phyloP scores from a whole-genome alignment of 2,329 filamentous ascomycete genomes.

The Dactylellina parvicollis region DNA sequence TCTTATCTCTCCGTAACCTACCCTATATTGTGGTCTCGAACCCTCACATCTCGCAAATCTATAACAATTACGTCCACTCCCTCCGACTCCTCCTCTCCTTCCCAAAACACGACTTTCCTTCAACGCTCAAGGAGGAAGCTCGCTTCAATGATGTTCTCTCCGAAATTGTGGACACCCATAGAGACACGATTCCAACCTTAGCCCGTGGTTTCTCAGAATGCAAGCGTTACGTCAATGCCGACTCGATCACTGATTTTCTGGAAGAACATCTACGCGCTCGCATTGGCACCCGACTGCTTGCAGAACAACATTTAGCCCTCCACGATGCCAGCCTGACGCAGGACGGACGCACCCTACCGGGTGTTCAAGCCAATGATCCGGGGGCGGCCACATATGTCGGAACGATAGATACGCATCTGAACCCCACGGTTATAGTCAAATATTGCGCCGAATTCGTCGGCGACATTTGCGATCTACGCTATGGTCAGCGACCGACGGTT shows the following conservation, averaged over 20 bases:
- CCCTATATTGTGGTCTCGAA: conserved; percentile 99
- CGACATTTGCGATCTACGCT: conserved; percentile 96
- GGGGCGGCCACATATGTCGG: conserved; percentile 77
- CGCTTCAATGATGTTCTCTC: conserved; percentile 91
- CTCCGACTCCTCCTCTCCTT: conserved; percentile 90
- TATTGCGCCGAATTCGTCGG: conserved; percentile 89
- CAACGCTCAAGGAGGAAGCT: conserved; percentile 84
- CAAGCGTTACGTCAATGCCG: conserved; percentile 82
- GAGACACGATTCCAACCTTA: conserved; percentile 91
- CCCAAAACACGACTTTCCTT: conserved; percentile 74
- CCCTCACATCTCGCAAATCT: conserved; percentile 90
- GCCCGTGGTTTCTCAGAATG: conserved; percentile 94
- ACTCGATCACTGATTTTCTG: conserved; percentile 87
- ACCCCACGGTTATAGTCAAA: conserved; percentile 81
- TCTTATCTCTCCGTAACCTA: conserved; percentile 89
- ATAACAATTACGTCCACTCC: conserved; percentile 94
- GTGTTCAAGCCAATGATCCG: conserved; percentile 53
- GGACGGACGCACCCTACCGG: conserved; percentile 57
- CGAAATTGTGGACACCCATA: conserved; percentile 93
- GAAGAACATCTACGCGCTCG: conserved; percentile 92
- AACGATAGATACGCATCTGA: conserved; percentile 90
- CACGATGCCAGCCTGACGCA: conserved; percentile 69
- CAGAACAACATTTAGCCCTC: conserved; percentile 94
- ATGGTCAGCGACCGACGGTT: conserved; percentile 84
- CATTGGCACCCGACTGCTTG: conserved; percentile 92